Conservation (phyloP, 2,329 filamentous ascomycete genomes). For the Thermomyces lanuginosus region DNA sequence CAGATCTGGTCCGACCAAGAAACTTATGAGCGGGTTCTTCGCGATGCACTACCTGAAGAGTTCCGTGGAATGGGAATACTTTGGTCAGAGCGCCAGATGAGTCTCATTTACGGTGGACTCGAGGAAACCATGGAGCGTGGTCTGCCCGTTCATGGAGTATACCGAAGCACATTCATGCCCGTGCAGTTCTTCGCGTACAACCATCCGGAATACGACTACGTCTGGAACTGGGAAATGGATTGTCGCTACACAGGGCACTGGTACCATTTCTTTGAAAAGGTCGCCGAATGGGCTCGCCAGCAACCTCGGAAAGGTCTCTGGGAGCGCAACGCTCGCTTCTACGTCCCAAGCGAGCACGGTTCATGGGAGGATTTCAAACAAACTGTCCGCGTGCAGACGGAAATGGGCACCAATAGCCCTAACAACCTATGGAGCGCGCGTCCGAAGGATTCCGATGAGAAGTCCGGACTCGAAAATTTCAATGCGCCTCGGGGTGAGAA, state of each 20-base stretch:
- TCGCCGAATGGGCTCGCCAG: slow-evolving; percentile 50
- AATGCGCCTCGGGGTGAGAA: slow-evolving; percentile 33
- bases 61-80: slow-evolving; percentile 78
- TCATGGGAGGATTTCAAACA: slow-evolving; percentile 65
- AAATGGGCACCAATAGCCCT: slow-evolving; percentile 47
- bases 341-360: slow-evolving; percentile 59
- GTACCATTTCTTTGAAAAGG: slow-evolving; percentile 60
- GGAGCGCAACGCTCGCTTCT: slow-evolving; percentile 66
- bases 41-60: slow-evolving; percentile 55
- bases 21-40: slow-evolving; percentile 57
- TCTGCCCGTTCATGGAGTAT: slow-evolving; percentile 76
- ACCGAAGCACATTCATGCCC: slow-evolving; percentile 84
- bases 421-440: slow-evolving; percentile 53
- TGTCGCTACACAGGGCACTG: slow-evolving; percentile 64
- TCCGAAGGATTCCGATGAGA: slow-evolving; percentile 15
- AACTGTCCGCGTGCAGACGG: slow-evolving; percentile 59
- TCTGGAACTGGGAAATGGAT: slow-evolving; percentile 84
- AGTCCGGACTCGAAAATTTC: slow-evolving; percentile 11
- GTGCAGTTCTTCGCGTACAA: slow-evolving; percentile 81
- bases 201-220: slow-evolving; percentile 62
- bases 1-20: slow-evolving; percentile 69
- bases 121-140: slow-evolving; percentile 58
- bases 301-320: slow-evolving; percentile 68
- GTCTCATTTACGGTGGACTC: slow-evolving; percentile 72
- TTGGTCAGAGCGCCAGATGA: slow-evolving; percentile 91